Conservation (phyloP, 2,329 filamentous ascomycete genomes). For the Claviceps capensis region DNA sequence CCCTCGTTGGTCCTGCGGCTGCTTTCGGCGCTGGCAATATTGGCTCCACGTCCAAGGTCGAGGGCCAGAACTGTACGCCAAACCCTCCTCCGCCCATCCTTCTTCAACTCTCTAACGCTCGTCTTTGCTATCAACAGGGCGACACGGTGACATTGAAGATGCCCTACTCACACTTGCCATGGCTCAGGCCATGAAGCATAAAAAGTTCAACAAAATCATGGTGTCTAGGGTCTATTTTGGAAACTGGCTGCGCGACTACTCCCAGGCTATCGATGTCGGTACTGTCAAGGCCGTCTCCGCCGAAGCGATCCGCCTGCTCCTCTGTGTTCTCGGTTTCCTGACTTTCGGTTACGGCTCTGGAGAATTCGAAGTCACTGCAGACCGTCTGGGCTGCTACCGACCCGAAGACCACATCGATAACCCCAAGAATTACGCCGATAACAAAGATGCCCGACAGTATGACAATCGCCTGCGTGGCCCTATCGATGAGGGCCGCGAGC, state of each 20-base stretch:
- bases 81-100: neutral
- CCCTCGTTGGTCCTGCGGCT: conserved; percentile 52
- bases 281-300: conserved; percentile 83
- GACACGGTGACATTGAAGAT: conserved; percentile 89
- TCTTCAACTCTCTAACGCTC: neutral
- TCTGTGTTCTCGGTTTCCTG: conserved; percentile 84
- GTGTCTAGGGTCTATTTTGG: conserved; percentile 90
- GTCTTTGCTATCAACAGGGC: conserved; percentile 34
- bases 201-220: conserved; percentile 80
- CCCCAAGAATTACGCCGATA: conserved; percentile 80
- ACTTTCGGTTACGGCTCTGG: conserved; percentile 74
- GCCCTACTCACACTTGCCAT: conserved; percentile 60
- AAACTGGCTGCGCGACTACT: conserved; percentile 90
- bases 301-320: conserved; percentile 77
- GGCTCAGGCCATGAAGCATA: conserved; percentile 39
- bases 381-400: conserved; percentile 70
- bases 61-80: conserved; percentile 64
- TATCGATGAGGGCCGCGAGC: conserved; percentile 63
- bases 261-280: conserved; percentile 84
- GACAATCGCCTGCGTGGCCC: conserved; percentile 70
- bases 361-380: conserved; percentile 74
- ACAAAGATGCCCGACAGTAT: conserved; percentile 70
- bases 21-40: conserved; percentile 88
- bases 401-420: conserved; percentile 68
- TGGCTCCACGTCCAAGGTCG: conserved; percentile 63